Evolutionary conservation across 352 stramenopile species (phyloP).

Genomic region (Phytophthora kernoviae): DNA sequence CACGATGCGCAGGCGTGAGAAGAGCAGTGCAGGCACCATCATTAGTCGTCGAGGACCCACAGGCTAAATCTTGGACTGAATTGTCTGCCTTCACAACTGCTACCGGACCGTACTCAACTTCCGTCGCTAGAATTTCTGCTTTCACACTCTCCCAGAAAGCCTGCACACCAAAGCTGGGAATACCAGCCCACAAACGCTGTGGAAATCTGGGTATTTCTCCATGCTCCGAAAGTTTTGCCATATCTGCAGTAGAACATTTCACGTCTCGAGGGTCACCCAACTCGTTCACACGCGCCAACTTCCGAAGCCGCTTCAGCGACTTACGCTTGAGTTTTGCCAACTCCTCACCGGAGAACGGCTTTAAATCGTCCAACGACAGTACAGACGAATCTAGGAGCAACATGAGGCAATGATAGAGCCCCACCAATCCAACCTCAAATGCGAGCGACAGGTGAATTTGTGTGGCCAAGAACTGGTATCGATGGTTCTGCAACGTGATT

Average conservation of each 20-base stretch:
- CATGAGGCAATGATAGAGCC: conserved; percentile 46
- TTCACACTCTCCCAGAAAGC: conserved; percentile 30
- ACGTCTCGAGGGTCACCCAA: conserved; percentile 60
- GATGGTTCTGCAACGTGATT: conserved; percentile 29
- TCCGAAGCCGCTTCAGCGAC: conserved; percentile 71
- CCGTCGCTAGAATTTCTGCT: conserved; percentile 18
- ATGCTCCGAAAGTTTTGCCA: conserved; percentile 46
- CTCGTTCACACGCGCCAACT: conserved; percentile 60
- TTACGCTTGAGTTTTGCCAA: conserved; percentile 67
- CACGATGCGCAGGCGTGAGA: conserved; percentile 66
- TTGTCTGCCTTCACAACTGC: conserved; percentile 22
- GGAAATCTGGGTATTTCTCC: conserved; percentile 59
- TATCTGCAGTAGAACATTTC: conserved; percentile 46
- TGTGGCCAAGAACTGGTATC: conserved; percentile 37
- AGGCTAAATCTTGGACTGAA: conserved; percentile 22
- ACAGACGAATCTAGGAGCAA: conserved; percentile 64
- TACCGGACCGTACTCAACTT: conserved; percentile 6
- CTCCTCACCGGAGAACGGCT: conserved; percentile 48
- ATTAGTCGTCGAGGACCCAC: conserved; percentile 12
- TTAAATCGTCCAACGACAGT: conserved; percentile 64
- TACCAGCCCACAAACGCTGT: conserved; percentile 47
- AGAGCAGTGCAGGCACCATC: conserved; percentile 49
- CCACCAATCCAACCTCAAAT: conserved; percentile 62
- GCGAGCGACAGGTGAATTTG: conserved; percentile 34
- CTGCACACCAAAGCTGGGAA: conserved; percentile 50